A percentile compares a stretch with the other conserved stretches of the same genome.
Evolutionary conservation across 257 asterid species (phyloP).

Genomic region (Cruciata laevipes): DNA sequence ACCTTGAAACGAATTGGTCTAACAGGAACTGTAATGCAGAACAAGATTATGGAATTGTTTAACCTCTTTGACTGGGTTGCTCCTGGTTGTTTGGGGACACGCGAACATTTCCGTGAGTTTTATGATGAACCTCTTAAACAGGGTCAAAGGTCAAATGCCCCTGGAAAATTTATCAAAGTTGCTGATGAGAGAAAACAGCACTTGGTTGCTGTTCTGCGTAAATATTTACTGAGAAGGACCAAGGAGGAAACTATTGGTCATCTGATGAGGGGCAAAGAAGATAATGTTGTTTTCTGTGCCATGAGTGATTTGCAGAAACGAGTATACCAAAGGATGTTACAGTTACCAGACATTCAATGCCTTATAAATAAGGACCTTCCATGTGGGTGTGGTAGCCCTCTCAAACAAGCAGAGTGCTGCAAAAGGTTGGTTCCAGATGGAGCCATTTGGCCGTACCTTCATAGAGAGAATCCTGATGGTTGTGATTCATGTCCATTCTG

Average conservation of each 20-base stretch:
- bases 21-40: slow-evolving; percentile 94
- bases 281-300: slow-evolving; percentile 85
- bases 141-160: slow-evolving; percentile 93
- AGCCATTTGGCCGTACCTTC: slow-evolving; percentile 84
- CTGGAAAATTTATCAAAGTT: slow-evolving; percentile 56
- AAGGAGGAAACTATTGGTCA: slow-evolving; percentile 96
- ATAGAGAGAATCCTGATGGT: slow-evolving; percentile 76
- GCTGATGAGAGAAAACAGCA: slow-evolving; percentile 85
- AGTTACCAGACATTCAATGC: slow-evolving; percentile 76
- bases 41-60: slow-evolving; percentile 83
- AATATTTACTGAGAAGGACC: slow-evolving; percentile 86
- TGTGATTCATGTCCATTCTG: slow-evolving; percentile 96
- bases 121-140: slow-evolving; percentile 95
- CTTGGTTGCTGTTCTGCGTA: slow-evolving; percentile 55
- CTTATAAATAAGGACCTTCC: slow-evolving; percentile 85
- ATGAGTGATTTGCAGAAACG: slow-evolving; percentile 90
- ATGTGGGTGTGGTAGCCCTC: slow-evolving; percentile 94
- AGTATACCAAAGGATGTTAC: slow-evolving; percentile 68
- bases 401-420: slow-evolving; percentile 85
- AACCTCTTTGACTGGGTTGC: slow-evolving; percentile 77
- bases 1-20: slow-evolving; percentile 87
- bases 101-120: slow-evolving; percentile 90
- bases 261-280: slow-evolving; percentile 97
- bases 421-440: slow-evolving; percentile 72
- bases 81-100: slow-evolving; percentile 84